These are phyloP conservation scores for Rhizopogon vulgaris DNA, from an alignment of 768 basidiomycete species.

Conservation along the genomic window DNA sequence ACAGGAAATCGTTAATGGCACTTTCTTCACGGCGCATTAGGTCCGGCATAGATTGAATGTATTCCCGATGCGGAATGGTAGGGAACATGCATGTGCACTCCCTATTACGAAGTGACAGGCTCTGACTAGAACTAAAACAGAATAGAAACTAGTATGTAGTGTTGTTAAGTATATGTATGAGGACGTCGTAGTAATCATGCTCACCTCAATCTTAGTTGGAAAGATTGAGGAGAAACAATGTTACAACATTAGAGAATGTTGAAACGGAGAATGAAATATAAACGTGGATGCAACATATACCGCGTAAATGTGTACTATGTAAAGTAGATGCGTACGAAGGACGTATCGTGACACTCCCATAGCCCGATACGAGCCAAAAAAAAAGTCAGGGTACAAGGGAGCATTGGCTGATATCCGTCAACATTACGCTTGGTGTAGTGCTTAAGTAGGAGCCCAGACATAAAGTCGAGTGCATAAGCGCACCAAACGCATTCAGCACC, in stretches of 20 bases:
- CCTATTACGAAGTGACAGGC: no score
- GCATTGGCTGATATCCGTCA: constrained; percentile 8
- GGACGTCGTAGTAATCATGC: no score
- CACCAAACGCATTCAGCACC: constrained; percentile 24
- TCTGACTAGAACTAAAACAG: no score
- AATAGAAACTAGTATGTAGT: no score
- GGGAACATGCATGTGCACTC: constrained; percentile 25
- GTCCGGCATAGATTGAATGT: constrained; percentile 28
- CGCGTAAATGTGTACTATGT: no score
- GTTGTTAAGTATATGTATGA: no score
- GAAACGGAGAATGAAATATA: no score
- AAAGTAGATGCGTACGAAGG: no score
- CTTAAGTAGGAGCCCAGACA: constrained; percentile 25
- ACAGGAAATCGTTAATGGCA: background rate
- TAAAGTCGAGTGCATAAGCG: constrained; percentile 25
- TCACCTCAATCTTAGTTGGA: no score
- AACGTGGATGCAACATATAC: no score
- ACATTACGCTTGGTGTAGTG: constrained; percentile 15
- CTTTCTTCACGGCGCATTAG: constrained; percentile 28
- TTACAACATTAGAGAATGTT: no score
- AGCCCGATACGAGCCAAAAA: constrained; percentile 16
- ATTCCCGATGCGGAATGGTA: constrained; percentile 20
- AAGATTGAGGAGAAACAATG: no score
- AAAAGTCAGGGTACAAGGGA: constrained; percentile 8
- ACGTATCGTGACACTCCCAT: background rate